Percentiles rank a stretch among this genome's conserved stretches.
Evolutionary conservation across 768 basidiomycete genomes (phyloP).

Genomic region (Auricularia sp.): DNA sequence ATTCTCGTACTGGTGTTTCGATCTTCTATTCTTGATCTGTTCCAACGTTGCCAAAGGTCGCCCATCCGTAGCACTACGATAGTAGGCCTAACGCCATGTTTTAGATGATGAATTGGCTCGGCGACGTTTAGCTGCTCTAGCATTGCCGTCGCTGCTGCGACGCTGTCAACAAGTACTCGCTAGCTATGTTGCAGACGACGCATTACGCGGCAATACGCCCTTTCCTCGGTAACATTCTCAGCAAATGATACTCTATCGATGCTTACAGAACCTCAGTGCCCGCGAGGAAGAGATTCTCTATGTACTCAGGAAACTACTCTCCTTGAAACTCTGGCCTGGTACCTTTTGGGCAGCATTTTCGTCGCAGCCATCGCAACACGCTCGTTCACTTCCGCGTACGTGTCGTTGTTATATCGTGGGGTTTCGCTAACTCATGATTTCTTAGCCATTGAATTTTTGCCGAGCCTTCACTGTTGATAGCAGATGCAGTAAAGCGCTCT

Average conservation of each 20-base stretch:
- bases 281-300: conserved; percentile 88
- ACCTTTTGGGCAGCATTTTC: conserved; percentile 70
- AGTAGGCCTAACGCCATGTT: background rate
- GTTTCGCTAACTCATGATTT: conserved; percentile 3
- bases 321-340: conserved; percentile 63
- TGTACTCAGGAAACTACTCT: conserved; percentile 65
- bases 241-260: background rate
- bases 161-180: conserved; percentile 64
- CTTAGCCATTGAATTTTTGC: conserved; percentile 33
- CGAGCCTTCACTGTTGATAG: conserved; percentile 45
- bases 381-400: conserved; percentile 50
- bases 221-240: conserved; percentile 58
- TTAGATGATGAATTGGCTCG: conserved; percentile 53
- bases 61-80: background rate
- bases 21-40: conserved; percentile 74
- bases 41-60: conserved; percentile 55
- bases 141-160: conserved; percentile 60
- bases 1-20: conserved; percentile 90
- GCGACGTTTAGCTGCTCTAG: conserved; percentile 61
- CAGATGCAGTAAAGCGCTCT: conserved; percentile 67
- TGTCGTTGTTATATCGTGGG: background rate
- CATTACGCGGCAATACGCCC: conserved; percentile 76
- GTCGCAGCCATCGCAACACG: conserved; percentile 47
- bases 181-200: conserved; percentile 75
- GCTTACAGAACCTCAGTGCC: conserved; percentile 27